Conservation (phyloP, 441 rosid genomes). For the Jatropha podagrica region DNA sequence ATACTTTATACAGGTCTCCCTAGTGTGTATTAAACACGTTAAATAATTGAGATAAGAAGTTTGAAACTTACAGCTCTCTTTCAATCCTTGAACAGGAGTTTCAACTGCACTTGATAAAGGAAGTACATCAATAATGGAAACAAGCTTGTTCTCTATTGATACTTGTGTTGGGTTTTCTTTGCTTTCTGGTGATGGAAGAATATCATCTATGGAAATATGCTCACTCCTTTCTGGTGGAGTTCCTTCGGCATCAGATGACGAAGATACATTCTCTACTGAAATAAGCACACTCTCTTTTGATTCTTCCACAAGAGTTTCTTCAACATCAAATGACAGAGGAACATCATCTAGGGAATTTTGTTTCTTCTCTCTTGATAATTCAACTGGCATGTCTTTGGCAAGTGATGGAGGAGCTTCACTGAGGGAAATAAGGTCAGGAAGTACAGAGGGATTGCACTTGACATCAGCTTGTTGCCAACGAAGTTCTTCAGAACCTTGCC, state of each 20-base stretch:
- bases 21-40: not conserved
- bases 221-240: slow-evolving; percentile 17
- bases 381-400: slow-evolving; percentile 25
- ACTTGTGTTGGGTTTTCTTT: slow-evolving; percentile 25
- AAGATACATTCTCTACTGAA: slow-evolving; percentile 21
- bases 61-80: slow-evolving; percentile 43
- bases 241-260: slow-evolving; percentile 16
- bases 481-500: slow-evolving; percentile 42
- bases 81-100: slow-evolving; percentile 28
- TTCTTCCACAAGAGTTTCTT: slow-evolving; percentile 31
- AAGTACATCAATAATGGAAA: slow-evolving; percentile 30
- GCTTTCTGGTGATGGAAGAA: slow-evolving; percentile 20
- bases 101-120: slow-evolving; percentile 6
- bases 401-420: slow-evolving; percentile 31
- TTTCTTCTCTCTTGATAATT: slow-evolving; percentile 26
- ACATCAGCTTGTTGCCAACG: slow-evolving; percentile 35
- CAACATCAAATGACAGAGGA: slow-evolving; percentile 3
- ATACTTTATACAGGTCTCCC: not conserved
- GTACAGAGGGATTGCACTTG: slow-evolving; percentile 25
- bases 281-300: slow-evolving; percentile 25
- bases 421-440: slow-evolving; percentile 38
- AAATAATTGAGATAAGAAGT: not conserved
- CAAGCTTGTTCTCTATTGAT: slow-evolving; percentile 20
- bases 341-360: slow-evolving; percentile 24
- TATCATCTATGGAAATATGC: slow-evolving; percentile 17